These are phyloP conservation scores for Arthromyces matolae DNA, from an alignment of 768 basidiomycete species.

Conservation along the genomic window DNA sequence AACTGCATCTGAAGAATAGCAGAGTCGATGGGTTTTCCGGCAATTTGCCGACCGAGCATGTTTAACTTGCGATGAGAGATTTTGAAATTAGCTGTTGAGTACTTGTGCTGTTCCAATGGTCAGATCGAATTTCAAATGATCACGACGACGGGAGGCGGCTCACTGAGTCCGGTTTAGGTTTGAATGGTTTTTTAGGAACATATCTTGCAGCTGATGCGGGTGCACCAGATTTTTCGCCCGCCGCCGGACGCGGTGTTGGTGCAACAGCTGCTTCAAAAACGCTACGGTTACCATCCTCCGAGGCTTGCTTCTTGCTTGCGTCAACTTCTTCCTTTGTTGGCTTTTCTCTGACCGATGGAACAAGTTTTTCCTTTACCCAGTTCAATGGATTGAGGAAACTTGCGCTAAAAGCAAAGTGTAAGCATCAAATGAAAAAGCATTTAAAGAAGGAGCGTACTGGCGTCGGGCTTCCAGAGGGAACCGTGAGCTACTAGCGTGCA, in stretches of 20 bases:
- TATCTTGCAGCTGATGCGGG: not conserved
- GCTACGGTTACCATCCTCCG: slow-evolving; percentile 41
- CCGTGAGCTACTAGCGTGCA: slow-evolving; percentile 18
- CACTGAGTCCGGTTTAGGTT: slow-evolving; percentile 28
- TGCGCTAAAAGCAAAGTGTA: slow-evolving; percentile 24
- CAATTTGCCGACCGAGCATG: slow-evolving; percentile 80
- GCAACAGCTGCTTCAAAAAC: slow-evolving; percentile 45
- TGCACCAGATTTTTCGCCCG: slow-evolving; percentile 1
- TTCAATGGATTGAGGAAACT: slow-evolving; percentile 56
- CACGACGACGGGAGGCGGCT: slow-evolving; percentile 5
- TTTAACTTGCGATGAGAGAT: slow-evolving; percentile 93
- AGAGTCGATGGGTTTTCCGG: slow-evolving; percentile 88
- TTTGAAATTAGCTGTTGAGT: slow-evolving; percentile 89
- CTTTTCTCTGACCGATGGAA: slow-evolving; percentile 44
- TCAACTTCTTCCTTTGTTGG: slow-evolving; percentile 42
- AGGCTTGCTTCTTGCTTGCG: slow-evolving; percentile 42
- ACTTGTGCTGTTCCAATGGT: slow-evolving; percentile 67
- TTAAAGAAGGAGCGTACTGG: slow-evolving; percentile 31
- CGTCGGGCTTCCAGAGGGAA: slow-evolving; percentile 38
- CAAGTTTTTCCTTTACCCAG: slow-evolving; percentile 62
- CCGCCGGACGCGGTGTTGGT: slow-evolving; percentile 2
- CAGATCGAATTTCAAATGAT: not conserved
- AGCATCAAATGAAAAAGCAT: slow-evolving; percentile 4
- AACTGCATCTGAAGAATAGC: slow-evolving; percentile 98
- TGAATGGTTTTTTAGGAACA: slow-evolving; percentile 18